phyloP scores from a whole-genome alignment of 805 yeast genomes.

The Blastobotrys chiropterorum region DNA sequence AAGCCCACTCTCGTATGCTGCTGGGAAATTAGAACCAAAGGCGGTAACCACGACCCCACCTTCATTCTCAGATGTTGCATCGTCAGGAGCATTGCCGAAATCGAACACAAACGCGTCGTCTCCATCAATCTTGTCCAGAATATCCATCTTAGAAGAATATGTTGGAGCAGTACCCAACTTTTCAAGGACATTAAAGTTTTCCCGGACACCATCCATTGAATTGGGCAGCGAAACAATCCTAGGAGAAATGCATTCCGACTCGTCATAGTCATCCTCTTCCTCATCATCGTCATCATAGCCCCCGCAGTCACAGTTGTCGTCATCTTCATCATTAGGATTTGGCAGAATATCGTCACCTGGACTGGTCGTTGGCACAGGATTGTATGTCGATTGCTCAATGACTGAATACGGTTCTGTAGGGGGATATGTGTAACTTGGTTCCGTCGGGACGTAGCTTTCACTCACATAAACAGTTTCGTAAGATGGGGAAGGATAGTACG shows the following conservation, averaged over 20 bases:
- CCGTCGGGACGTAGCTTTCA: too few relatives aligned
- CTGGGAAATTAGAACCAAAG: slow-evolving; percentile 15
- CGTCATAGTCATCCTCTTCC: neutral
- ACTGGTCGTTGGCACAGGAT: neutral
- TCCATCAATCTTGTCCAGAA: slow-evolving; percentile 11
- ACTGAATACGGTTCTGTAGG: too few relatives aligned
- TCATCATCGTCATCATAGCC: neutral
- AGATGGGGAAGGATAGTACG: too few relatives aligned
- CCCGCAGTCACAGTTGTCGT: neutral
- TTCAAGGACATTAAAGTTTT: neutral
- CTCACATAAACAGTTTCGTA: too few relatives aligned
- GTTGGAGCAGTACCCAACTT: neutral
- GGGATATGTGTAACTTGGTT: too few relatives aligned
- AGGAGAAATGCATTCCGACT: neutral
- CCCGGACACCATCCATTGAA: neutral
- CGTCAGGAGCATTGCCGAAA: slow-evolving; percentile 14
- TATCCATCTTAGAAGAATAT: slow-evolving; percentile 1
- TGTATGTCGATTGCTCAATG: neutral
- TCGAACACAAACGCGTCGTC: slow-evolving; percentile 15
- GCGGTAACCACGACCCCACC: slow-evolving; percentile 15
- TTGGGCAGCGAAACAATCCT: too few relatives aligned
- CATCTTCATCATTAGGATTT: neutral
- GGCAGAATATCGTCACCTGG: neutral
- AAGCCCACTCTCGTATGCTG: slow-evolving; percentile 15
- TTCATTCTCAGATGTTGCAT: slow-evolving; percentile 3